phyloP scores from a whole-genome alignment of 345 rosid genomes.

The Eutrema yunnanense region DNA sequence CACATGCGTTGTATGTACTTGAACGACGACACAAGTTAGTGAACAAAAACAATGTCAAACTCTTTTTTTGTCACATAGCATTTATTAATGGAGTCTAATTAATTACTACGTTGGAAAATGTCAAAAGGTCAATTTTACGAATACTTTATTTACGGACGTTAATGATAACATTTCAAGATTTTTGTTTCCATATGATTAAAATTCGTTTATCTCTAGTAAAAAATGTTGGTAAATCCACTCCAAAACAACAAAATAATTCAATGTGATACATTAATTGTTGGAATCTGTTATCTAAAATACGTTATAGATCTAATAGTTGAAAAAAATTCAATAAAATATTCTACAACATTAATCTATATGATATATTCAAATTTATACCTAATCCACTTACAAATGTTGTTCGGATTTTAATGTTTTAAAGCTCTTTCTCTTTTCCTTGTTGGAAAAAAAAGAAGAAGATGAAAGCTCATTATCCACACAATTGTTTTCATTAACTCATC shows the following conservation, averaged over 20 bases:
- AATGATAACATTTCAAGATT: not conserved
- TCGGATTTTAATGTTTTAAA: not conserved
- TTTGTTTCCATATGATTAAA: not conserved
- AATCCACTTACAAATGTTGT: slow-evolving; percentile 6
- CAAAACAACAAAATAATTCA: not conserved
- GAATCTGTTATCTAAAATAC: not conserved
- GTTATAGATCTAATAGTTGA: not conserved
- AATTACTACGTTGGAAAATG: not conserved
- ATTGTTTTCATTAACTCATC: not conserved
- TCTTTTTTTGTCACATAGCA: not conserved
- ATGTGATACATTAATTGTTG: not conserved
- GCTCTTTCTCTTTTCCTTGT: no score
- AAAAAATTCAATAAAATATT: no score
- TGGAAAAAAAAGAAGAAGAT: no score
- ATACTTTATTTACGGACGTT: not conserved
- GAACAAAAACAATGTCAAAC: slow-evolving; percentile 18
- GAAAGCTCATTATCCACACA: not conserved
- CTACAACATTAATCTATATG: not conserved
- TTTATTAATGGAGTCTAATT: not conserved
- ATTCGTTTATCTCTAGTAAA: not conserved
- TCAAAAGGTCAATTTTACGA: not conserved
- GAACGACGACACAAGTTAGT: slow-evolving; percentile 18
- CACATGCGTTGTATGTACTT: slow-evolving; percentile 32
- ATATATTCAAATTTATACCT: not conserved
- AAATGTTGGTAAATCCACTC: not conserved